Conservation (phyloP, 768 basidiomycete species). For the Coprinopsis marcescibilis region DNA sequence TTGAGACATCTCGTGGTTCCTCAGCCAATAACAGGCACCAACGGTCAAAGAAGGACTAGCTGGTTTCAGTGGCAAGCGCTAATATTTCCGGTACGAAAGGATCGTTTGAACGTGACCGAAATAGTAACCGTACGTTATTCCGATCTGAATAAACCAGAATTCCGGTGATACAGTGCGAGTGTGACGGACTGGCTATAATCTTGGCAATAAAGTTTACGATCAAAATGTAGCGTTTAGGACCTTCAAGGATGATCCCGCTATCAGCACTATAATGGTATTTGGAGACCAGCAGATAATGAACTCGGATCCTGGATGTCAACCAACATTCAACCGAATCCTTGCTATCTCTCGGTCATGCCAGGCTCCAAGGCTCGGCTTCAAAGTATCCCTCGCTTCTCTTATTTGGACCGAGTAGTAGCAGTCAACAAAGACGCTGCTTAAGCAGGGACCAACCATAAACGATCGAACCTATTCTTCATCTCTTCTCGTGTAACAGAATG, state of each 20-base stretch:
- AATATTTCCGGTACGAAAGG: conserved; percentile 32
- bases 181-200: conserved; percentile 21
- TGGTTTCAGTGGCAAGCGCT: conserved; percentile 29
- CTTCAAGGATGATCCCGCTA: conserved; percentile 1
- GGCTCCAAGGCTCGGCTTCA: too few relatives aligned
- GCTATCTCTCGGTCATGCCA: too few relatives aligned
- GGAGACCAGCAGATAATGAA: not conserved
- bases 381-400: not conserved
- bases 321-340: too few relatives aligned
- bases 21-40: conserved; percentile 32
- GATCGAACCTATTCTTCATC: not conserved
- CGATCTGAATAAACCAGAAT: conserved; percentile 17
- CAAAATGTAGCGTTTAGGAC: conserved; percentile 13
- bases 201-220: conserved; percentile 17
- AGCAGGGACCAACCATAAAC: not conserved
- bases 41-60: conserved; percentile 30
- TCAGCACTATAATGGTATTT: not conserved
- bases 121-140: conserved; percentile 26
- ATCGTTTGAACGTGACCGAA: conserved; percentile 27
- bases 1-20: conserved; percentile 23
- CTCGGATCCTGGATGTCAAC: not conserved
- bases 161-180: conserved; percentile 29
- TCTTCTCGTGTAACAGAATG: not conserved
- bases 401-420: too few relatives aligned
- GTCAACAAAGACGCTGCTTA: too few relatives aligned